Conservation (phyloP, 2,329 filamentous ascomycete species). For the Fusarium subtropicale region DNA sequence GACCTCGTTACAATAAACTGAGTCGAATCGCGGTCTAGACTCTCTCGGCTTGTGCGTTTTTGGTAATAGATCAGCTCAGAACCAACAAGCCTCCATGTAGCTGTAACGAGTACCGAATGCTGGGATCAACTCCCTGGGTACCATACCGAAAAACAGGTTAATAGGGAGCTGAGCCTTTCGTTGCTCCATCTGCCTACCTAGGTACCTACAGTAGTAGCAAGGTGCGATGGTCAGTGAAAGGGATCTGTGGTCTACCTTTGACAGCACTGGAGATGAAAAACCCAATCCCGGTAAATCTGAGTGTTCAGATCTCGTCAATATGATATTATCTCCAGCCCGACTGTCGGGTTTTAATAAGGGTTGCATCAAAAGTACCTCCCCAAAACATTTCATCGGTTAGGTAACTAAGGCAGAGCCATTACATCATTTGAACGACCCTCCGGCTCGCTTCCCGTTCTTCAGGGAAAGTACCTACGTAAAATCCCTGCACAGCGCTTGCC, state of each 20-base stretch:
- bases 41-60: conserved; percentile 19
- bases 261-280: neutral
- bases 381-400: conserved; percentile 1
- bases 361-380: conserved; percentile 12
- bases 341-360: conserved; percentile 2
- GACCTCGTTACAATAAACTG: conserved; percentile 12
- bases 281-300: neutral
- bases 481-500: conserved; percentile 22
- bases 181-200: neutral
- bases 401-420: conserved; percentile 32
- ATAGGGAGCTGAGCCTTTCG: neutral
- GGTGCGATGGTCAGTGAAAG: neutral
- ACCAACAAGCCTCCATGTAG: conserved; percentile 17
- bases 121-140: neutral
- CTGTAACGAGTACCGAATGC: conserved; percentile 24
- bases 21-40: conserved; percentile 37
- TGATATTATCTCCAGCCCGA: neutral
- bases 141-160: neutral
- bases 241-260: neutral
- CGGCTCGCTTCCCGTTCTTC: conserved; percentile 37
- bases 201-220: too few relatives aligned
- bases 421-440: conserved; percentile 45
- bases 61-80: conserved; percentile 30
- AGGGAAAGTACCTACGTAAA: conserved; percentile 27
- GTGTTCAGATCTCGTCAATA: neutral